These are phyloP conservation scores for Aspergillus panamensis DNA, from an alignment of 495 filamentous ascomycete genomes.

Conservation along the genomic window DNA sequence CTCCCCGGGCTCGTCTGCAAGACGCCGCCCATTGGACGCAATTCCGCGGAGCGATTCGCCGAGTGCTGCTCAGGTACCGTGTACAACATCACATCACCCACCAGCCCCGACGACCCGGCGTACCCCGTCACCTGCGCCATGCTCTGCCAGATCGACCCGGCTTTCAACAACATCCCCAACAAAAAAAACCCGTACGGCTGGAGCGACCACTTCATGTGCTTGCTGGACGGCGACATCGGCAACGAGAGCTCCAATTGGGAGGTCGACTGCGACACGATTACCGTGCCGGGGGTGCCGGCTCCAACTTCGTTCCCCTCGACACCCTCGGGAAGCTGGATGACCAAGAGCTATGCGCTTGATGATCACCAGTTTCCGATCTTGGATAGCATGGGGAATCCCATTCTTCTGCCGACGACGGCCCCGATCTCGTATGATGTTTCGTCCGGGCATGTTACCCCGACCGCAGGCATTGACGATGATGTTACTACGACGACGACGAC, in stretches of 20 bases:
- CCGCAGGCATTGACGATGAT: neutral
- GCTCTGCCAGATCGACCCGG: neutral
- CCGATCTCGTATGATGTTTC: neutral
- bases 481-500: neutral
- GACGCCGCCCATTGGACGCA: neutral
- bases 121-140: conserved; percentile 2
- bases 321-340: neutral
- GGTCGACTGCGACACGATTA: neutral
- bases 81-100: neutral
- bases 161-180: neutral
- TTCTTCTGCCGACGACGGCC: neutral
- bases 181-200: neutral
- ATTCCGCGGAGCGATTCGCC: neutral
- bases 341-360: neutral
- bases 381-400: neutral
- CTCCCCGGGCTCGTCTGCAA: neutral
- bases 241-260: neutral
- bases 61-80: neutral
- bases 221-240: neutral
- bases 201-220: neutral
- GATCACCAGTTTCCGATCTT: neutral
- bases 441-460: neutral
- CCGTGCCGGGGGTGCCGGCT: neutral
- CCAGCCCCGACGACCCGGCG: neutral
- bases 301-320: neutral